Evolutionary conservation across 495 filamentous ascomycete species (phyloP), one percentile per base, ranked within the genome.

Genomic region (Tuber microsphaerosporum): DNA sequence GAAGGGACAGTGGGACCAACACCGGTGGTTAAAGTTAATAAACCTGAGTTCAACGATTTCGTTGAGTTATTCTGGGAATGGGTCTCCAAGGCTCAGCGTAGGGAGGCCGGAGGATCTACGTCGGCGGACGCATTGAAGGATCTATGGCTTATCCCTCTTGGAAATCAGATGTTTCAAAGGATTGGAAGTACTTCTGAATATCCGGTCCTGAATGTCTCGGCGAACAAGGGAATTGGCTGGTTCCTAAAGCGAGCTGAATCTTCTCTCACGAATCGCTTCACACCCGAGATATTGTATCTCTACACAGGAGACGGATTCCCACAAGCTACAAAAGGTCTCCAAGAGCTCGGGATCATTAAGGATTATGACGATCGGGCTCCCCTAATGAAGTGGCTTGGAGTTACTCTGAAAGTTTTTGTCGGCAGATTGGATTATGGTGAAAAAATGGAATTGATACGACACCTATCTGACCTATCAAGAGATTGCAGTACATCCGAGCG

Each of bases 101-200:
- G 5, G 56, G 26, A 26, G 4, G 26, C 12, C 14, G 26, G 56
- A 34, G 26, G 3, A 4, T 34, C 26, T 17, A 19, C 56, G 16
- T 34, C 19, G 56, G 56, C 19, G 4, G 34, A 65, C 5, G 26
- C 70, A 9, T 70, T 82, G 37, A 51, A 74, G 34, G 73, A 56
- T n/a, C 42, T 85, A 34, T 85, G 84, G 84, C 75, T 85, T 14
- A 69, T 85, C 42, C 84, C 84, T 10, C 71, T 81, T 2, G 76
- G 68, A 20, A 81, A 77, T 45, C 70, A 80, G 37, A 71, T 51
- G 31, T 75, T 82, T 72, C 81, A 80, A 42, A 84, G 78, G 71
- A 61, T 84, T 42, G 79, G 71, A 48, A 77, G 37, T 26, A 51
- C 17, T 19, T 39, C 51, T 34, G 56, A 65, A 65, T 34, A 65